These are phyloP conservation scores for Aureobasidium leucospermi DNA, from an alignment of 2,329 filamentous ascomycete species.

Conservation along the genomic window DNA sequence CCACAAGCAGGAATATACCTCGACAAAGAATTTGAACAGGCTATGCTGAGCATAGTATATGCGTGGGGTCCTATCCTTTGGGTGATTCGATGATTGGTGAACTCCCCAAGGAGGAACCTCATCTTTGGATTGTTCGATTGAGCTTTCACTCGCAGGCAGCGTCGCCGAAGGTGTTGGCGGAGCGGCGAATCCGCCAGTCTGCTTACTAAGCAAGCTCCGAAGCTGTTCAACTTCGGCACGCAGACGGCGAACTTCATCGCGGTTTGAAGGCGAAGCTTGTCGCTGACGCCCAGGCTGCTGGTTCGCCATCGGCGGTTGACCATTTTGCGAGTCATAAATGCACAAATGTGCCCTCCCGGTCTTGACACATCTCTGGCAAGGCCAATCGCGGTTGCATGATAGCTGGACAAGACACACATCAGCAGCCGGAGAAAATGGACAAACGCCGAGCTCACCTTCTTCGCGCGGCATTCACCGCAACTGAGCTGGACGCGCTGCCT, in stretches of 20 bases:
- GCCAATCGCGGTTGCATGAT: background rate
- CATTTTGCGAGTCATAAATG: background rate
- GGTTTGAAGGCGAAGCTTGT: no score
- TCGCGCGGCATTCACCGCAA: background rate
- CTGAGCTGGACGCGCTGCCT: background rate
- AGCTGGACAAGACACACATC: background rate
- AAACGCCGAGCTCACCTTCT: background rate
- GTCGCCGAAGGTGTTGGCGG: background rate
- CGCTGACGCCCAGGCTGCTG: background rate
- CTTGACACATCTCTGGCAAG: background rate
- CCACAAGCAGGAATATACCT: background rate
- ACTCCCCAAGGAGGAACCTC: background rate
- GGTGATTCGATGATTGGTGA: background rate
- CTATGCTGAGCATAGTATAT: background rate
- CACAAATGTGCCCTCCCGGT: background rate
- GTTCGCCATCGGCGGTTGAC: background rate
- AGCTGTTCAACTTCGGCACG: background rate
- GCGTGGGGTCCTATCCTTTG: background rate
- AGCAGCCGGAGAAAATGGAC: background rate
- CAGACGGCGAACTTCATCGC: background rate
- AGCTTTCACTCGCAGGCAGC: background rate
- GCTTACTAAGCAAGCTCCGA: no score
- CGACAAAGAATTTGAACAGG: background rate
- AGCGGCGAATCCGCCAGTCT: background rate
- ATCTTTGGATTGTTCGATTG: background rate